A percentile compares a stretch with the other conserved stretches of the same genome.
These are phyloP conservation scores for Phytophthora megakarya DNA, from an alignment of 352 stramenopile species.

Conservation along the genomic window DNA sequence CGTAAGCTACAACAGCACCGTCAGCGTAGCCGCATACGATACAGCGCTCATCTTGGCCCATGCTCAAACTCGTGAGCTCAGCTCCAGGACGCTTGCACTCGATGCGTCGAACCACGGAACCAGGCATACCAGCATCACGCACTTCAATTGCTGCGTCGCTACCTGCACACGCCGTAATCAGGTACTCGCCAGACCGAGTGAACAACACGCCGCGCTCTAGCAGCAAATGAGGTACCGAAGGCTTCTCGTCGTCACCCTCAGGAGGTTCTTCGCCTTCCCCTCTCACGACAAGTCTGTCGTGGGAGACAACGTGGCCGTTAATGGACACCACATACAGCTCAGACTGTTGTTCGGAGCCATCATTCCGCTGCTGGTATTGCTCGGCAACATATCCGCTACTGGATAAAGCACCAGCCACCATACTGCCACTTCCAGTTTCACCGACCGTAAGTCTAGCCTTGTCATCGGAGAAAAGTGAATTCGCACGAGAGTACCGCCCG, in stretches of 20 bases:
- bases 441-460: constrained; percentile 44
- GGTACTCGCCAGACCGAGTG: constrained; percentile 79
- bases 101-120: constrained; percentile 69
- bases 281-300: constrained; percentile 53
- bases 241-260: constrained; percentile 21
- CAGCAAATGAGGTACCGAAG: constrained; percentile 48
- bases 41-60: constrained; percentile 83
- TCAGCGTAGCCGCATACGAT: constrained; percentile 84
- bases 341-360: constrained; percentile 55
- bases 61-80: constrained; percentile 69
- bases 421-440: constrained; percentile 36
- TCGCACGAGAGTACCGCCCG: constrained; percentile 41
- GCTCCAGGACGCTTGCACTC: constrained; percentile 70
- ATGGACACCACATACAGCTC: constrained; percentile 85
- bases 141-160: constrained; percentile 78
- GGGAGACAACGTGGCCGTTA: constrained; percentile 75
- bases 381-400: constrained; percentile 42
- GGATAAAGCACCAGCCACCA: constrained; percentile 42
- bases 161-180: constrained; percentile 69
- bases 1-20: constrained; percentile 78
- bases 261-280: constrained; percentile 33
- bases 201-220: constrained; percentile 75
- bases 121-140: constrained; percentile 62
- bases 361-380: constrained; percentile 27
- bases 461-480: constrained; percentile 53